Conservation (phyloP, 352 stramenopile genomes). For the Pythium chondricola region DNA sequence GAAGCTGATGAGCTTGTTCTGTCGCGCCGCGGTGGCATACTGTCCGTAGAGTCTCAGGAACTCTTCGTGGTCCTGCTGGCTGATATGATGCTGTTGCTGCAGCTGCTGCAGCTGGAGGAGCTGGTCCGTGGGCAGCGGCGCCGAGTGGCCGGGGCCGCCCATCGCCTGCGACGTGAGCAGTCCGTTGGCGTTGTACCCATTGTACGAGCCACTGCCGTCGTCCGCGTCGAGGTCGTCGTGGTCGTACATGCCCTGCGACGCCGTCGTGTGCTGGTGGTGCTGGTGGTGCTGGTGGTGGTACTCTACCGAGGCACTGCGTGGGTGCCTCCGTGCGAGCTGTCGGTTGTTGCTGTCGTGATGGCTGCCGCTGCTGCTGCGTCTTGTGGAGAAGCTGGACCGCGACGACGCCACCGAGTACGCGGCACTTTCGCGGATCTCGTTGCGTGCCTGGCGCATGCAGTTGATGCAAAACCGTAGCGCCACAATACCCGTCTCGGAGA, state of each 20-base stretch:
- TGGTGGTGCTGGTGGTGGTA: neutral
- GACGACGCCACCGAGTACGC: neutral
- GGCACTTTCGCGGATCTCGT: slow-evolving; percentile 8
- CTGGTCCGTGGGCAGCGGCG: slow-evolving; percentile 3
- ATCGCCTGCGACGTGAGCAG: slow-evolving; percentile 2
- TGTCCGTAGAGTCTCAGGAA: slow-evolving; percentile 14
- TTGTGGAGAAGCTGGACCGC: slow-evolving; percentile 1
- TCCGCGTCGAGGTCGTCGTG: slow-evolving; percentile 12
- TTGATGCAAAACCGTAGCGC: slow-evolving; percentile 27
- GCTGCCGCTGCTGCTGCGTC: slow-evolving; percentile 7
- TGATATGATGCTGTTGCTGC: slow-evolving; percentile 10
- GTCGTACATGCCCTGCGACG: slow-evolving; percentile 2
- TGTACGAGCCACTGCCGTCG: slow-evolving; percentile 9
- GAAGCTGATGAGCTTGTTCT: slow-evolving; percentile 9
- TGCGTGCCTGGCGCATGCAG: slow-evolving; percentile 22
- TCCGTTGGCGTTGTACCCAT: slow-evolving; percentile 1
- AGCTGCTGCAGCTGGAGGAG: slow-evolving; percentile 14
- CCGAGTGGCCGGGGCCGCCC: neutral
- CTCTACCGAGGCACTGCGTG: too few species aligned
- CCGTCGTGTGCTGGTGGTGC: slow-evolving; percentile 6
- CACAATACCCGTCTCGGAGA: slow-evolving; percentile 19
- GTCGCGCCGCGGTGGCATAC: slow-evolving; percentile 4
- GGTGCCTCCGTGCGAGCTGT: too few species aligned
- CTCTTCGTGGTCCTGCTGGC: slow-evolving; percentile 11
- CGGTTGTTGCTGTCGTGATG: neutral